Evolutionary conservation across 2,329 filamentous ascomycete genomes (phyloP).

Genomic region (Hymenoscyphus scutula): DNA sequence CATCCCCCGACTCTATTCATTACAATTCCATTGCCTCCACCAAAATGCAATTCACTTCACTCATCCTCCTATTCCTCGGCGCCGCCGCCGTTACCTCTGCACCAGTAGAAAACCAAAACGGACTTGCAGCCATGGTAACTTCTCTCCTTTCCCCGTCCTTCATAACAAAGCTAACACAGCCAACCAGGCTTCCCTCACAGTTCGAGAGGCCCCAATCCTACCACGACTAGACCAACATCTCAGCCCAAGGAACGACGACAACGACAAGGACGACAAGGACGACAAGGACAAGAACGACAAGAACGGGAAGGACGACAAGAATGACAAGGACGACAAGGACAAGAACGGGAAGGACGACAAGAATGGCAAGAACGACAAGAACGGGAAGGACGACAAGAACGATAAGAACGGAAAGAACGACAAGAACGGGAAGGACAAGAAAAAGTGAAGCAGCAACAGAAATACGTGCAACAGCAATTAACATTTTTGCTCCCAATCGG

Average conservation of each 20-base stretch:
- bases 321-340: no score
- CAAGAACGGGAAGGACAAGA: not conserved
- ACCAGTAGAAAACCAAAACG: not conserved
- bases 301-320: no score
- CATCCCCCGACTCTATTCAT: no score
- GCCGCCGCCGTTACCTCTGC: not conserved
- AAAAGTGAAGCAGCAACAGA: not conserved
- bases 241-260: not conserved
- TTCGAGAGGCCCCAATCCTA: not conserved
- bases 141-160: not conserved
- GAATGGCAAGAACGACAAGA: no score
- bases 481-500: not conserved
- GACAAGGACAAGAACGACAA: no score
- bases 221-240: not conserved
- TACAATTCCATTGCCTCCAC: no score
- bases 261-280: no score
- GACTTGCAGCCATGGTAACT: not conserved
- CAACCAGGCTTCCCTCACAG: not conserved
- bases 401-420: no score
- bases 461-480: not conserved
- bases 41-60: not conserved
- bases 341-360: no score
- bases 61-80: not conserved
- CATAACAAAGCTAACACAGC: not conserved
- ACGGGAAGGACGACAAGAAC: no score